Conservation (phyloP, 1,284 basidiomycete genomes). For the Rhodotorula sp. region DNA sequence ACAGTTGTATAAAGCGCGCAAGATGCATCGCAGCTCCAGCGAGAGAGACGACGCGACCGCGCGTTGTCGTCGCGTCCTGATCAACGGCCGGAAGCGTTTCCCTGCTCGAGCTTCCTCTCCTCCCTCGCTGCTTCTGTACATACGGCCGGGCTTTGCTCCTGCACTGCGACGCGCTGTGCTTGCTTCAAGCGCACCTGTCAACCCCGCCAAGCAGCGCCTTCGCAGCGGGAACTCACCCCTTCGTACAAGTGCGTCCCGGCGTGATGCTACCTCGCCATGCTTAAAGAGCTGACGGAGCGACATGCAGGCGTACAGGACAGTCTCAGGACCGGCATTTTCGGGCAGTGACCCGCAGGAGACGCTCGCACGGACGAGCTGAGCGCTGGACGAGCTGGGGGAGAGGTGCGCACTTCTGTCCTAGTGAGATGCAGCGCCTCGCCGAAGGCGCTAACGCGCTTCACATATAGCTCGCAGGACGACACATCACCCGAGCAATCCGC, state of each 20-base stretch:
- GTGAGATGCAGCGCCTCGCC: no score
- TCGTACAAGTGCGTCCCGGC: not conserved
- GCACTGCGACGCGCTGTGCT: not conserved
- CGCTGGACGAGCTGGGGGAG: not conserved
- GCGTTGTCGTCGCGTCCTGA: not conserved
- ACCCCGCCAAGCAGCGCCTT: not conserved
- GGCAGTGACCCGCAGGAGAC: not conserved
- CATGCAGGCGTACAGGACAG: not conserved
- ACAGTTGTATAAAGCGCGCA: not conserved
- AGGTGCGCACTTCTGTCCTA: not conserved
- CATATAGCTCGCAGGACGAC: not conserved
- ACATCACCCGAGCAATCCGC: constrained; percentile 5
- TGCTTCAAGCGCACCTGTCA: not conserved
- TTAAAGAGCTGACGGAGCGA: not conserved
- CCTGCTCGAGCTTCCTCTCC: not conserved
- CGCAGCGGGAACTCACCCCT: not conserved
- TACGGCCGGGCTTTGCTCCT: not conserved
- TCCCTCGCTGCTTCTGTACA: not conserved
- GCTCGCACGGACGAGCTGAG: not conserved
- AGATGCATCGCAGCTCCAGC: no score
- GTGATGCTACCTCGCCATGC: not conserved
- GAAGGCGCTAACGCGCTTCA: no score
- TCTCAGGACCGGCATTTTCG: not conserved
- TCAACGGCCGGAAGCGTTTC: not conserved
- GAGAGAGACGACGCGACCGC: not conserved